These are phyloP conservation scores for Leishmania gerbilli DNA, from an alignment of 208 protist genomes.

Conservation along the genomic window DNA sequence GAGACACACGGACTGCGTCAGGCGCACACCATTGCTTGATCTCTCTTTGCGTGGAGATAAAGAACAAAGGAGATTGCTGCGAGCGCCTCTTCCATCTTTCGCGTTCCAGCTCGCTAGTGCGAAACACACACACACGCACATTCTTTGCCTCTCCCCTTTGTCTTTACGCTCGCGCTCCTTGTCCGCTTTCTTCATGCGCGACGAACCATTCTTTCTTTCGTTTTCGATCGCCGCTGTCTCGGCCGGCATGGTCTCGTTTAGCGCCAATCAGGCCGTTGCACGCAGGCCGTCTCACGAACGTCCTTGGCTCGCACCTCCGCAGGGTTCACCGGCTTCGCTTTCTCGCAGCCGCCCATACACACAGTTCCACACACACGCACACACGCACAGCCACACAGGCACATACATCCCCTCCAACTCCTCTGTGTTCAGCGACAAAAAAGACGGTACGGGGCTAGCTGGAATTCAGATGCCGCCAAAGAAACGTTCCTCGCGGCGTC, in stretches of 20 bases:
- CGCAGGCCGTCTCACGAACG: background rate
- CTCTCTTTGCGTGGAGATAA: background rate
- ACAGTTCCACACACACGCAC: background rate
- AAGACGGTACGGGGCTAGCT: background rate
- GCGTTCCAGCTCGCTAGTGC: background rate
- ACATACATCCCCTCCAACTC: background rate
- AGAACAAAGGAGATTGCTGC: background rate
- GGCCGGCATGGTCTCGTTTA: background rate
- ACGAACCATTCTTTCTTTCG: slow-evolving; percentile 4
- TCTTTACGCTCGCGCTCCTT: background rate
- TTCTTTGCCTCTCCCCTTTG: background rate
- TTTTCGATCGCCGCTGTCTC: background rate
- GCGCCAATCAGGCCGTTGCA: background rate
- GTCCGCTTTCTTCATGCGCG: background rate
- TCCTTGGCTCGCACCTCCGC: background rate
- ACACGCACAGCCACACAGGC: no score
- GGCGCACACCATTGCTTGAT: background rate
- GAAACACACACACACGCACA: background rate
- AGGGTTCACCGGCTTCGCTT: slow-evolving; percentile 5
- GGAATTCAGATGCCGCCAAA: slow-evolving; percentile 46
- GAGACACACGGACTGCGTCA: background rate
- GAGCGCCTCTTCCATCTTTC: background rate
- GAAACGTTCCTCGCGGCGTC: slow-evolving; percentile 33
- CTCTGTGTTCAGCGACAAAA: background rate
- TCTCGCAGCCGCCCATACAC: background rate